Conservation (phyloP, 2,329 filamentous ascomycete species). For the Nothopassalora personata region DNA sequence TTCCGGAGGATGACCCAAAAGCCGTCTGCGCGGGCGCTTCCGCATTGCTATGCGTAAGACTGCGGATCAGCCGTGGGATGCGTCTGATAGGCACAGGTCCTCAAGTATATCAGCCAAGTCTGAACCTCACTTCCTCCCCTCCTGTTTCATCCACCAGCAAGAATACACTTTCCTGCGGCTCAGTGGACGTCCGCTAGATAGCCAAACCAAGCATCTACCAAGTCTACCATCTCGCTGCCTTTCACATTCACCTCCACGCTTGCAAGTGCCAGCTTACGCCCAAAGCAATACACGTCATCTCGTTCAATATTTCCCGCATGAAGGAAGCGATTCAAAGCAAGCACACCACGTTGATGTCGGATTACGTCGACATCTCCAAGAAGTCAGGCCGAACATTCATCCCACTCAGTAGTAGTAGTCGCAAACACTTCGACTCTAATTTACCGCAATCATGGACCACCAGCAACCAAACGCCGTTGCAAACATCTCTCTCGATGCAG, state of each 20-base stretch:
- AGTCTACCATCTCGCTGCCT: background rate
- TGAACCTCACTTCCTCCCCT: background rate
- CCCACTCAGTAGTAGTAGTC: constrained; percentile 41
- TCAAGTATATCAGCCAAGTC: background rate
- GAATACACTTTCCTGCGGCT: constrained; percentile 1
- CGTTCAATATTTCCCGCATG: constrained; percentile 1
- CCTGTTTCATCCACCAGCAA: background rate
- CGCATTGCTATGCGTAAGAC: background rate
- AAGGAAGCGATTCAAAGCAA: constrained; percentile 8
- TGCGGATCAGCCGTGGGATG: background rate
- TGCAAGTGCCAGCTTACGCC: background rate
- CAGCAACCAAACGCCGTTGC: constrained; percentile 25
- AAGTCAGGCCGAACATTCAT: constrained; percentile 44
- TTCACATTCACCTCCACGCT: background rate
- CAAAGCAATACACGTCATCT: background rate
- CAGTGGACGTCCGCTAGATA: constrained; percentile 8
- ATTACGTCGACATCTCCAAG: constrained; percentile 38
- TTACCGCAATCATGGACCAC: constrained; percentile 42
- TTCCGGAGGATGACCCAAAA: background rate
- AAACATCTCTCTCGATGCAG: constrained; percentile 21
- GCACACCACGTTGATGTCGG: constrained; percentile 29
- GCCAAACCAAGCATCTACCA: constrained; percentile 3
- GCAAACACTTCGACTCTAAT: constrained; percentile 22
- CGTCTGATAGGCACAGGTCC: background rate
- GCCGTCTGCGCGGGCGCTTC: background rate